Evolutionary conservation across 2,329 filamentous ascomycete species (phyloP).

Genomic region (Leptographium wingfieldii): DNA sequence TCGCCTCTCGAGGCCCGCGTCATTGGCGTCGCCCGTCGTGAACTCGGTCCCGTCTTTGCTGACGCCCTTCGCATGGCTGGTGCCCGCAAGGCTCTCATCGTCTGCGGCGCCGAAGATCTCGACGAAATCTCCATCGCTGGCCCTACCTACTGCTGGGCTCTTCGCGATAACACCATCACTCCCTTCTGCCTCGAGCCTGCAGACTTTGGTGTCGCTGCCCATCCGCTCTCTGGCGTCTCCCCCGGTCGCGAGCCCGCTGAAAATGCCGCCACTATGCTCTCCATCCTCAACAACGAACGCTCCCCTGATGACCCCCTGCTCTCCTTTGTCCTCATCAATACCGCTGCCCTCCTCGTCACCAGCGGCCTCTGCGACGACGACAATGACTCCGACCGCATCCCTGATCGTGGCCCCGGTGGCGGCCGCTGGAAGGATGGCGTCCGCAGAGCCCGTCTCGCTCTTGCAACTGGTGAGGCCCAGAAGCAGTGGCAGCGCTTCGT

Average conservation of each 20-base stretch:
- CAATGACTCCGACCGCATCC: slow-evolving; percentile 70
- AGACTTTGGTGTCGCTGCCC: slow-evolving; percentile 74
- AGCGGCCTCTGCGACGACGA: slow-evolving; percentile 75
- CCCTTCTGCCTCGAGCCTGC: slow-evolving; percentile 66
- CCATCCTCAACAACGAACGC: slow-evolving; percentile 62
- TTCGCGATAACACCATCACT: slow-evolving; percentile 47
- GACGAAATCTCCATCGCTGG: slow-evolving; percentile 94
- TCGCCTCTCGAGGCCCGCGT: slow-evolving; percentile 64
- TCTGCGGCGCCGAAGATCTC: slow-evolving; percentile 83
- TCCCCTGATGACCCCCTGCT: slow-evolving; percentile 69
- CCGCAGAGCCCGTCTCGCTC: slow-evolving; percentile 72
- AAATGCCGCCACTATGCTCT: slow-evolving; percentile 74
- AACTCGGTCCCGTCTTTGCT: slow-evolving; percentile 79
- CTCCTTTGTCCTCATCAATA: slow-evolving; percentile 90
- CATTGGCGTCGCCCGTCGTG: slow-evolving; percentile 80
- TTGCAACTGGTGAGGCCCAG: slow-evolving; percentile 78
- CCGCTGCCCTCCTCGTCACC: slow-evolving; percentile 74
- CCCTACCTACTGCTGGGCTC: slow-evolving; percentile 75
- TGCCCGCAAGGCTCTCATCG: slow-evolving; percentile 71
- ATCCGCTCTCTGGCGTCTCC: slow-evolving; percentile 66
- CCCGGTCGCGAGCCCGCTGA: slow-evolving; percentile 75
- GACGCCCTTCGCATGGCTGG: slow-evolving; percentile 69
- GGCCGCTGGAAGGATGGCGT: slow-evolving; percentile 93
- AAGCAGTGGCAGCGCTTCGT: slow-evolving; percentile 75
- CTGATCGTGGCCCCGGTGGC: slow-evolving; percentile 71